Evolutionary conservation across 2,329 filamentous ascomycete species (phyloP).

Genomic region (Mollisiaceae sp.): DNA sequence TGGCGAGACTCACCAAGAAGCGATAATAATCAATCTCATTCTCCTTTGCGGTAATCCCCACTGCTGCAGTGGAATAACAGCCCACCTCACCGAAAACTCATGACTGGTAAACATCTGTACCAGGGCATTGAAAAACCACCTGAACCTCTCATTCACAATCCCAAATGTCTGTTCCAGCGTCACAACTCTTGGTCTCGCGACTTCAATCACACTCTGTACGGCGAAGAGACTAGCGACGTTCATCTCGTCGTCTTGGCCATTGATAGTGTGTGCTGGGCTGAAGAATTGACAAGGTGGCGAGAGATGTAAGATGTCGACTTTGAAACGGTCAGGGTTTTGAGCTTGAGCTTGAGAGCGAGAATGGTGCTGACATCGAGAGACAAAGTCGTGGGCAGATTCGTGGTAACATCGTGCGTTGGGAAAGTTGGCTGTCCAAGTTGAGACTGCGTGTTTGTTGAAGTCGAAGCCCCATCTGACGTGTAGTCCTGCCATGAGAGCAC

Average conservation of each 20-base stretch:
- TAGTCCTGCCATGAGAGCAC: conserved; percentile 64
- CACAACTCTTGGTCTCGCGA: conserved; percentile 67
- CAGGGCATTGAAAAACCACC: conserved; percentile 61
- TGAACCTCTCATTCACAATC: conserved; percentile 58
- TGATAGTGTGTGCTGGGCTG: conserved; percentile 71
- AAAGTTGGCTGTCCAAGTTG: conserved; percentile 38
- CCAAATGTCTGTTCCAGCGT: conserved; percentile 83
- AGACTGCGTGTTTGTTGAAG: conserved; percentile 44
- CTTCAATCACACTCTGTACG: conserved; percentile 60
- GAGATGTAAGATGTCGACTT: conserved; percentile 73
- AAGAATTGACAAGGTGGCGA: conserved; percentile 81
- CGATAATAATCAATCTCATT: conserved; percentile 59
- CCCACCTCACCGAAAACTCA: conserved; percentile 75
- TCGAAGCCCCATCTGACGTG: conserved; percentile 69
- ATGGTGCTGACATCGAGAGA: conserved; percentile 37
- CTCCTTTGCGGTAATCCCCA: conserved; percentile 47
- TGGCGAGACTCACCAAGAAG: conserved; percentile 45
- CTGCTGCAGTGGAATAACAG: conserved; percentile 56
- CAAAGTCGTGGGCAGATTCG: conserved; percentile 55
- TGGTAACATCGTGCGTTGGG: conserved; percentile 51
- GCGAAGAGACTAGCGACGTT: conserved; percentile 67
- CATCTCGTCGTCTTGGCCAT: conserved; percentile 63
- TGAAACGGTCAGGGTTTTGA: conserved; percentile 38
- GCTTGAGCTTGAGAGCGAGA: conserved; percentile 17
- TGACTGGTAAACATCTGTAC: conserved; percentile 67